Conservation (phyloP, 2,329 filamentous ascomycete species). For the Pseudocercospora cruenta region DNA sequence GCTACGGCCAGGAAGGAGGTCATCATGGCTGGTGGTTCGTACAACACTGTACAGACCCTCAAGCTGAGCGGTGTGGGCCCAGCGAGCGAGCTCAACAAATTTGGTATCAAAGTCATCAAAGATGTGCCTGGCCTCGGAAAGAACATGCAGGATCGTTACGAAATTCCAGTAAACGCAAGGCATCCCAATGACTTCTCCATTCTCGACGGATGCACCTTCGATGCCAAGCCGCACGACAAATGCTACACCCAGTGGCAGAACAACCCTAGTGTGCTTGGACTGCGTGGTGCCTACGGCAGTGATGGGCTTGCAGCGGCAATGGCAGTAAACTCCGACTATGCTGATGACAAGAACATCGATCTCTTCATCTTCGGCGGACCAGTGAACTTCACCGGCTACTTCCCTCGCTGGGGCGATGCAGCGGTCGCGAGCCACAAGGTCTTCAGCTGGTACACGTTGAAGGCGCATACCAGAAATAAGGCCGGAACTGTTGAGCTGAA, state of each 20-base stretch:
- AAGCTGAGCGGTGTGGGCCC: constrained; percentile 67
- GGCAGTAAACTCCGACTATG: constrained; percentile 42
- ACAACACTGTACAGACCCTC: constrained; percentile 66
- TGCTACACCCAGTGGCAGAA: constrained; percentile 49
- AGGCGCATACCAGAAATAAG: constrained; percentile 66
- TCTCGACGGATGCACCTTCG: constrained; percentile 46
- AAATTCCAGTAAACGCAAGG: constrained; percentile 55
- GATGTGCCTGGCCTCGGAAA: constrained; percentile 65
- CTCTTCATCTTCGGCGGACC: constrained; percentile 61
- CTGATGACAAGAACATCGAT: constrained; percentile 53
- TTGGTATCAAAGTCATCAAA: constrained; percentile 57
- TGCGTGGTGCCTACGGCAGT: constrained; percentile 49
- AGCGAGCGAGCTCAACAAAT: constrained; percentile 53
- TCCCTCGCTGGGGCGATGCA: constrained; percentile 56
- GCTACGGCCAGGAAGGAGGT: constrained; percentile 49
- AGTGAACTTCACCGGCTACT: constrained; percentile 59
- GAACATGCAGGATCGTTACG: constrained; percentile 65
- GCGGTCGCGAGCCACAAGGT: constrained; percentile 50
- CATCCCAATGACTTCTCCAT: constrained; percentile 42
- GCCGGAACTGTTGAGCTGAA: constrained; percentile 64
- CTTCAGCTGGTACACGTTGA: constrained; percentile 58
- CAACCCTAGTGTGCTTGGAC: constrained; percentile 41
- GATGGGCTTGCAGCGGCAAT: constrained; percentile 60
- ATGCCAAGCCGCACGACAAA: constrained; percentile 39
- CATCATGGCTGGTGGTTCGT: constrained; percentile 54